These are phyloP conservation scores for Peronospora farinosa DNA, from an alignment of 352 stramenopile genomes.

Conservation along the genomic window DNA sequence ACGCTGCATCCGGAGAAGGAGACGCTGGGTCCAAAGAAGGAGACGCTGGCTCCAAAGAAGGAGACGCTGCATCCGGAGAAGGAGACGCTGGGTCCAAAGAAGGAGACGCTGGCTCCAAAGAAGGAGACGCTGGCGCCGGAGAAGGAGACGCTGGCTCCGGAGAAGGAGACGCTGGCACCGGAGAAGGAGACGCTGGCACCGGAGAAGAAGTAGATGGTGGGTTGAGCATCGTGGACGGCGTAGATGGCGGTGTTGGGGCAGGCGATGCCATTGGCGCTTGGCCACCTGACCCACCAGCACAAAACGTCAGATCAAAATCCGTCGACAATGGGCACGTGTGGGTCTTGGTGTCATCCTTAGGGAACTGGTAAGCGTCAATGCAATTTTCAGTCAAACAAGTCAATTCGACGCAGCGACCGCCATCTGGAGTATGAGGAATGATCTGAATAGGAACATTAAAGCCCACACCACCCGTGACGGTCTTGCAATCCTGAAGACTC, in stretches of 20 bases:
- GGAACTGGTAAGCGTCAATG: conserved; percentile 53
- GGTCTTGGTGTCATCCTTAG: conserved; percentile 70
- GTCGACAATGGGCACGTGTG: conserved; percentile 40
- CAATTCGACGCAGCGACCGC: conserved; percentile 39
- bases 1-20: background rate
- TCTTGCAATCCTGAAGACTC: conserved; percentile 49
- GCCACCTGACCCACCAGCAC: conserved; percentile 35
- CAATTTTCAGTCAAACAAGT: conserved; percentile 52
- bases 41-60: conserved; percentile 17
- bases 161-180: conserved; percentile 5
- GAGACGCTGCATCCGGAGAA: conserved; percentile 6
- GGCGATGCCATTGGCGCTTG: conserved; percentile 3
- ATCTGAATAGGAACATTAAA: conserved; percentile 73
- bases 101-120: conserved; percentile 21
- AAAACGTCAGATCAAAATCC: conserved; percentile 63
- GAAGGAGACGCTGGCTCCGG: conserved; percentile 1
- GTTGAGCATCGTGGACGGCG: too few relatives aligned
- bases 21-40: conserved; percentile 23
- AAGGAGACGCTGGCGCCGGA: conserved; percentile 5
- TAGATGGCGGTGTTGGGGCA: conserved; percentile 19
- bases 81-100: conserved; percentile 16
- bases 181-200: conserved; percentile 4
- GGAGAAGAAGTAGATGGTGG: too few relatives aligned
- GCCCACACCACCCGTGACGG: conserved; percentile 47
- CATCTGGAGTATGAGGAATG: conserved; percentile 27